phyloP scores from a whole-genome alignment of 371 early-diverging fungal species.

The Chytridiales sp. region DNA sequence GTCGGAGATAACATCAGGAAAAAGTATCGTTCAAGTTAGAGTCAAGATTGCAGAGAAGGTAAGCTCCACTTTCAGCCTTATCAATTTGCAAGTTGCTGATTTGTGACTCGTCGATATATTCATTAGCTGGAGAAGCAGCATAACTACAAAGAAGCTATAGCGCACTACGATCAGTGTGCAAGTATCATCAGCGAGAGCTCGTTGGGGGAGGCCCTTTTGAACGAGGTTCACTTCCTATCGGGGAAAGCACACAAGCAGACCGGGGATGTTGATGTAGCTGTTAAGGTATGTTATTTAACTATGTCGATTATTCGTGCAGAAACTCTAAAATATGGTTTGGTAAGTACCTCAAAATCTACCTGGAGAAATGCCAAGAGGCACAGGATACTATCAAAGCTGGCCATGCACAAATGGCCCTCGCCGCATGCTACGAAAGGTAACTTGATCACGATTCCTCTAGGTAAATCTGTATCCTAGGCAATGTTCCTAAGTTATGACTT shows the following conservation, averaged over 20 bases:
- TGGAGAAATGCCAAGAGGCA: slow-evolving; percentile 24
- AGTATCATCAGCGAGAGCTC: slow-evolving; percentile 28
- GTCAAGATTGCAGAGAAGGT: slow-evolving; percentile 40
- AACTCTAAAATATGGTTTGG: not conserved
- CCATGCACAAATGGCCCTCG: slow-evolving; percentile 39
- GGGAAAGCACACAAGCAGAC: slow-evolving; percentile 30
- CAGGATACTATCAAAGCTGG: slow-evolving; percentile 36
- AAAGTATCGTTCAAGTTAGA: slow-evolving; percentile 32
- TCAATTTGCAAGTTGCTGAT: not conserved
- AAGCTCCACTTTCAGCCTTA: not conserved
- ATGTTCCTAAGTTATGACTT: not conserved
- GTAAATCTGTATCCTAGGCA: not conserved
- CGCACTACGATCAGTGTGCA: slow-evolving; percentile 32
- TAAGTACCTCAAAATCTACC: slow-evolving; percentile 39
- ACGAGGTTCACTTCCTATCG: slow-evolving; percentile 38
- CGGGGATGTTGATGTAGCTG: slow-evolving; percentile 33
- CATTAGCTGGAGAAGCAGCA: slow-evolving; percentile 21
- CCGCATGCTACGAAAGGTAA: slow-evolving; percentile 46
- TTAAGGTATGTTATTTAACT: slow-evolving; percentile 22
- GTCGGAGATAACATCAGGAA: slow-evolving; percentile 24
- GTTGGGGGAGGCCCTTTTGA: slow-evolving; percentile 25
- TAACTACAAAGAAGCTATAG: slow-evolving; percentile 32
- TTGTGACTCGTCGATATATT: not conserved
- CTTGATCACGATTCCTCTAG: not conserved
- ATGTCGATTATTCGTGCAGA: not conserved